Base-by-base conservation (phyloP, 2,329 filamentous ascomycete species). In the Hawksworthiomyces lignivorus region DNA sequence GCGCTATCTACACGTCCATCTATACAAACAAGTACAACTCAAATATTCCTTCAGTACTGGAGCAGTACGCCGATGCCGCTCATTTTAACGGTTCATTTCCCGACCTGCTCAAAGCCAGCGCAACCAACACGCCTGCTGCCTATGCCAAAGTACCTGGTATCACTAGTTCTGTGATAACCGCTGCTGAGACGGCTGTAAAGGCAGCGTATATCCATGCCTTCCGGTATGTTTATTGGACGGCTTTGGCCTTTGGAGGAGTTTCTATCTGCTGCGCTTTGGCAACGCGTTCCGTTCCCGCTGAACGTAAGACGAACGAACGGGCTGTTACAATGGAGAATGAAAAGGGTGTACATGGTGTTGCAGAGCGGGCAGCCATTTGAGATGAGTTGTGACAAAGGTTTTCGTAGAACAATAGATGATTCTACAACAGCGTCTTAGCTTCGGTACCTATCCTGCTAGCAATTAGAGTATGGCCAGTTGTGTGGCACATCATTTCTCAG, bases 1-100 rank as follows among this genome's bases (percentile, higher is more conserved):
- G 54, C 2, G 59, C 57, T n/a, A 62, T 63, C 40, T 63, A 58
- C 51, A 59, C 55, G 2, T 54, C 54, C 10, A 57, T 62, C 30
- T 52, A 56, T 33, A 58, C 51, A 7, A 56, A 51, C 37, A 46
- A 54, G n/a, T 61, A 59, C 43, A 40, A 20, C n/a, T 34, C 44
- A 32, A 30, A 42, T 5, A 52, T 51, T 2, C 50, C 52, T 1
- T 36, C 34, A 5, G 30, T 46, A 1, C 42, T 54, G 11, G 41
- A 43, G 11, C 27, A 35, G 9, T 50, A 51, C 4, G 49, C 53
- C 10, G 35, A 48, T 8, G 17, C n/a, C 3, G 43, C 48, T 9
- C 47, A 47, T 14, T 53, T 49, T 31, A 36, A 34, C 15, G 48
- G 51, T 11, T 46, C 49, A 4, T 34, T 52, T n/a, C 24, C 49